These are phyloP conservation scores for Cytospora mali DNA, from an alignment of 2,329 filamentous ascomycete species.

Conservation along the genomic window DNA sequence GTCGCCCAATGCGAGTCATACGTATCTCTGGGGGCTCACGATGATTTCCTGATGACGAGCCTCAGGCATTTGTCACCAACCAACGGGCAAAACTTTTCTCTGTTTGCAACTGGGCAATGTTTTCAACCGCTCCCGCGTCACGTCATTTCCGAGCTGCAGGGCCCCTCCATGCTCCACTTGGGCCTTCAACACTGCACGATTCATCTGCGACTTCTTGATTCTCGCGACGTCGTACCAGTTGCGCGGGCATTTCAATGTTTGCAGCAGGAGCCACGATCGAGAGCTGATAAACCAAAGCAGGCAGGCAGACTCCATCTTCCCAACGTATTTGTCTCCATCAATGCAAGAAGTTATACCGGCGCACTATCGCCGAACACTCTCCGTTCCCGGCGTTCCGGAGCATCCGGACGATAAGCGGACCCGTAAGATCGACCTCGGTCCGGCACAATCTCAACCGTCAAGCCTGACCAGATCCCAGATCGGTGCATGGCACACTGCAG, in stretches of 20 bases:
- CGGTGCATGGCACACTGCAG: background rate
- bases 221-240: background rate
- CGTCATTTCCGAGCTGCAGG: slow-evolving; percentile 21
- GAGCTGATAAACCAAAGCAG: background rate
- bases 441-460: slow-evolving; percentile 9
- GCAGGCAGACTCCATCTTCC: background rate
- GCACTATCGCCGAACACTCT: background rate
- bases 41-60: slow-evolving; percentile 15
- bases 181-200: slow-evolving; percentile 3
- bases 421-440: slow-evolving; percentile 21
- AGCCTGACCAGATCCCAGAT: background rate
- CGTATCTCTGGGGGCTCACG: slow-evolving; percentile 2
- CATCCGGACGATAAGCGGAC: slow-evolving; percentile 12
- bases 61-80: slow-evolving; percentile 5
- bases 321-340: background rate
- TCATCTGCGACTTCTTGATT: slow-evolving; percentile 9
- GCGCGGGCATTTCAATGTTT: background rate
- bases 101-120: slow-evolving; percentile 3
- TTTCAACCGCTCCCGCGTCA: slow-evolving; percentile 16
- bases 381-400: slow-evolving; percentile 7
- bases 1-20: slow-evolving; percentile 14
- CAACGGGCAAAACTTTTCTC: slow-evolving; percentile 18
- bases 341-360: background rate
- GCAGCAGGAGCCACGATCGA: background rate
- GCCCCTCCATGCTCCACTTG: slow-evolving; percentile 11